phyloP scores from a whole-genome alignment of 2,329 filamentous ascomycete genomes.

The Clarireedia monteithiana region DNA sequence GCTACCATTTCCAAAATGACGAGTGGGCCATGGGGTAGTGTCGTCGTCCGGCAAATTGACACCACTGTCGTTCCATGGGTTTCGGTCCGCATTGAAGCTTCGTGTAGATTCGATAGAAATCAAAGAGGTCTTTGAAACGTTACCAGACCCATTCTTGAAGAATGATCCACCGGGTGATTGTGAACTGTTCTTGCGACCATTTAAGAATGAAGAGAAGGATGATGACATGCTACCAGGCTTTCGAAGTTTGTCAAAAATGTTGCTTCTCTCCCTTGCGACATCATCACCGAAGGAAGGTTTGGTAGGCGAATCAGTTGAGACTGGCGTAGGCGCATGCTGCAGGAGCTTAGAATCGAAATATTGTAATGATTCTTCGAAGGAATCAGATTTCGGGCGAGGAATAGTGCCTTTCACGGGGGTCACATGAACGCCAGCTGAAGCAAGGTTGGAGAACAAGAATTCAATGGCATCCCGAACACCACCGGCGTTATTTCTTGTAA shows the following conservation, averaged over 20 bases:
- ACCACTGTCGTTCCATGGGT: conserved; percentile 96
- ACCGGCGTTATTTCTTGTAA: conserved; percentile 95
- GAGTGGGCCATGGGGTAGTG: conserved; percentile 49
- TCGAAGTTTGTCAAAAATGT: conserved; percentile 84
- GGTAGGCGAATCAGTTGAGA: conserved; percentile 81
- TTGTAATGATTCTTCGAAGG: conserved; percentile 92
- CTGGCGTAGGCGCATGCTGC: conserved; percentile 77
- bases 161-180: conserved; percentile 75
- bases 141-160: conserved; percentile 85
- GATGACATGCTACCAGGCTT: conserved; percentile 93
- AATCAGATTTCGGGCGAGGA: conserved; percentile 95
- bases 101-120: conserved; percentile 93
- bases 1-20: conserved; percentile 61
- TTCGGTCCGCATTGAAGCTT: conserved; percentile 83
- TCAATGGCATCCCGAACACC: conserved; percentile 94
- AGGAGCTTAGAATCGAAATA: conserved; percentile 97
- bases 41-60: conserved; percentile 92
- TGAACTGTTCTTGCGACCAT: conserved; percentile 87
- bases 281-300: conserved; percentile 79
- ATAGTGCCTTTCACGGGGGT: conserved; percentile 89
- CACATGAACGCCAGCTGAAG: conserved; percentile 81
- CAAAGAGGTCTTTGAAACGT: conserved; percentile 89
- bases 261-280: conserved; percentile 68
- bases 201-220: conserved; percentile 91
- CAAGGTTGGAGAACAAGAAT: conserved; percentile 78